A percentile compares a stretch with the other conserved stretches of the same genome.
Evolutionary conservation across 2,329 filamentous ascomycete species (phyloP).

Genomic region (Pestalotiopsis sp.): DNA sequence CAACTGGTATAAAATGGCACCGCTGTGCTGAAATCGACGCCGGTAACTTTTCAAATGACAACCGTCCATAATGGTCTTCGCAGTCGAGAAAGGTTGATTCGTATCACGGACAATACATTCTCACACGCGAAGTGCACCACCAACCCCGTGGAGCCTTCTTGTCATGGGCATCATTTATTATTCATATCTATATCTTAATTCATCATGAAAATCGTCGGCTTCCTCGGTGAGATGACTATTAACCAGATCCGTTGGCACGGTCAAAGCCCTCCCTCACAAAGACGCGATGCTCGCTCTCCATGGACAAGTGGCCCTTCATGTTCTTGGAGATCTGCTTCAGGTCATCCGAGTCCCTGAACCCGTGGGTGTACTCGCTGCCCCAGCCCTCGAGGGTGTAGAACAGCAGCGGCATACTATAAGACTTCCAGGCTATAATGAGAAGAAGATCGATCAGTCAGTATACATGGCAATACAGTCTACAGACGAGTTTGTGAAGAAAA

Average conservation of each 20-base stretch:
- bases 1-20: too few species aligned
- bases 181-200: background rate
- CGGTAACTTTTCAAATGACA: too few species aligned
- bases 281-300: background rate
- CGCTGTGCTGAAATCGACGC: too few species aligned
- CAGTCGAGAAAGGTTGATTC: too few species aligned
- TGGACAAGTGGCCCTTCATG: background rate
- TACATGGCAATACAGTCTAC: background rate
- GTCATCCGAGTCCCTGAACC: background rate
- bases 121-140: too few species aligned
- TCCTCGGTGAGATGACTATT: background rate
- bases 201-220: background rate
- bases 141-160: too few species aligned
- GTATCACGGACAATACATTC: too few species aligned
- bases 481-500: too few species aligned
- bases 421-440: slow-evolving; percentile 8
- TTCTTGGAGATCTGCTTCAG: background rate
- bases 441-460: background rate
- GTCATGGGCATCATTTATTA: background rate
- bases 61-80: too few species aligned
- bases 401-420: slow-evolving; percentile 13
- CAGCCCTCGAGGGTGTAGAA: slow-evolving; percentile 12
- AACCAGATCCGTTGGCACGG: background rate
- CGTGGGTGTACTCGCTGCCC: background rate
- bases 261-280: background rate